Evolutionary conservation across 805 yeast species (phyloP).

Genomic region (Starmera dryadoides): DNA sequence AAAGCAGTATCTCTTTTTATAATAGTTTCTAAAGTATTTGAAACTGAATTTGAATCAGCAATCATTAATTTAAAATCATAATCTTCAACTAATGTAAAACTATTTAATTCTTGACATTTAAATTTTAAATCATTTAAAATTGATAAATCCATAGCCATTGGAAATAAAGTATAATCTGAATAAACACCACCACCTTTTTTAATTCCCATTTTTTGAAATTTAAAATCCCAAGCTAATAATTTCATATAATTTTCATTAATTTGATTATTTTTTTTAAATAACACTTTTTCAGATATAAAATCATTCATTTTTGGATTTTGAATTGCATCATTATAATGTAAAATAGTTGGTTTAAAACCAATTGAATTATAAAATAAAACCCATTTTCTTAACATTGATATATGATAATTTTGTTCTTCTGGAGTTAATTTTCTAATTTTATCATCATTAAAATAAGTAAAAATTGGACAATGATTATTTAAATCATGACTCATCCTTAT

Average conservation of each 20-base stretch:
- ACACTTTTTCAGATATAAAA: conserved; percentile 3
- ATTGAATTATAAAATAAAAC: conserved; percentile 9
- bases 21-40: conserved; percentile 6
- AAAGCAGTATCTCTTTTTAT: conserved; percentile 5
- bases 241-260: conserved; percentile 14
- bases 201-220: not conserved
- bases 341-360: conserved; percentile 10
- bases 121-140: not conserved
- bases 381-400: conserved; percentile 10
- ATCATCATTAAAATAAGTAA: conserved; percentile 16
- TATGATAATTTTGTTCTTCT: conserved; percentile 14
- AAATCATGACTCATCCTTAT: conserved; percentile 5
- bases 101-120: not conserved
- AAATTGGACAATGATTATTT: conserved; percentile 6
- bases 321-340: conserved; percentile 14
- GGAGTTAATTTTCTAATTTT: conserved; percentile 6
- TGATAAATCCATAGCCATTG: not conserved
- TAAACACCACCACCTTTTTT: conserved; percentile 5
- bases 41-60: conserved; percentile 2
- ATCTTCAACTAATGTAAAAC: conserved; percentile 1
- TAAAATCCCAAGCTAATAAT: conserved; percentile 12
- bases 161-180: conserved; percentile 11
- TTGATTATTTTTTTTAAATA: conserved; percentile 5
- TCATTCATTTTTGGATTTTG: conserved; percentile 5
- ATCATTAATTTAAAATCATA: conserved; percentile 12